phyloP scores from a whole-genome alignment of 2,329 filamentous ascomycete species.

The Hypoxylon sp. region DNA sequence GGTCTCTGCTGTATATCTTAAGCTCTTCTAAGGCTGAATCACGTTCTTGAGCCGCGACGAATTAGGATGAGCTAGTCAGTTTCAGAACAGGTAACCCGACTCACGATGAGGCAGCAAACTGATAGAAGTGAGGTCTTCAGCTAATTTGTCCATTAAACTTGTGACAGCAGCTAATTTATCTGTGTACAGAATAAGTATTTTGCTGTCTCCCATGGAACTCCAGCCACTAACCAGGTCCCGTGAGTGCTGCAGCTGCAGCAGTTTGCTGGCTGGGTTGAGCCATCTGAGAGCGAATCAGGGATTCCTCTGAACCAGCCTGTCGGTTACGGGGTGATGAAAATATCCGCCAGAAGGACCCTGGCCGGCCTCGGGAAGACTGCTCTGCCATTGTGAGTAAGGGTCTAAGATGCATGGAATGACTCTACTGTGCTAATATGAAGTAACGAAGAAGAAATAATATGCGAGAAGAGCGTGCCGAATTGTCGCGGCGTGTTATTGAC shows the following conservation, averaged over 20 bases:
- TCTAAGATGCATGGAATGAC: not conserved
- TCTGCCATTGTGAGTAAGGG: constrained; percentile 42
- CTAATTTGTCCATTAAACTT: constrained; percentile 72
- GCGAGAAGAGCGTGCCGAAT: not conserved
- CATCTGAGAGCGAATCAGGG: constrained; percentile 33
- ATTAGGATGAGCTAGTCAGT: constrained; percentile 10
- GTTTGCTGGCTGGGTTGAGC: constrained; percentile 38
- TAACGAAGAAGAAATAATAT: constrained; percentile 10
- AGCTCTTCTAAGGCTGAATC: constrained; percentile 74
- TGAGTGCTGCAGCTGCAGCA: constrained; percentile 45
- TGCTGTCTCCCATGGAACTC: not conserved
- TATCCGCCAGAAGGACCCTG: constrained; percentile 33
- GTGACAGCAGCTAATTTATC: constrained; percentile 78
- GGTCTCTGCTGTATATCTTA: constrained; percentile 82
- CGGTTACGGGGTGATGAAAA: constrained; percentile 37
- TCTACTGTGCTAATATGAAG: not conserved
- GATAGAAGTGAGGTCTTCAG: constrained; percentile 71
- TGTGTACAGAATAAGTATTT: constrained; percentile 52
- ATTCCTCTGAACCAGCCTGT: constrained; percentile 17
- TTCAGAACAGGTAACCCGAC: constrained; percentile 45
- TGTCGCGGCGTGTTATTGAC: constrained; percentile 14
- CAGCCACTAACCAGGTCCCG: constrained; percentile 58
- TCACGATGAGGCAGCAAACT: constrained; percentile 72
- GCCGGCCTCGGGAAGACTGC: constrained; percentile 28
- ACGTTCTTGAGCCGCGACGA: constrained; percentile 65